Base-by-base conservation (phyloP, 768 basidiomycete genomes). In the Tephrocybe sp. region DNA sequence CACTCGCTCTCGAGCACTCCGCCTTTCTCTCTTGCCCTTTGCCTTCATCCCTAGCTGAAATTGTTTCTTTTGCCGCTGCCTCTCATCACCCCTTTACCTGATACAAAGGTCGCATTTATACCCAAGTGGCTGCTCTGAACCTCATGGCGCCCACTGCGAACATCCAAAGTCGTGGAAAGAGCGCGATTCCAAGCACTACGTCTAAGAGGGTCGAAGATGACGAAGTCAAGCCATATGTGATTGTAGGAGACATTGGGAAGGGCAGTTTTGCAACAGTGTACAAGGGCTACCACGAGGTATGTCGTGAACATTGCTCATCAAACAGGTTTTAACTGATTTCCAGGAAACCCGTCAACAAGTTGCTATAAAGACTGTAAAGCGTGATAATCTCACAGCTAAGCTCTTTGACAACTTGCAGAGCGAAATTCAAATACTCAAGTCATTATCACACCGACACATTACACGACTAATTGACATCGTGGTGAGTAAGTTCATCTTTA, bases 181-280 rank as follows among this genome's bases (percentile, higher is more conserved):
- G 45, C 41, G 46, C 49, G 3, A 48, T 25, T 21, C 22, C 38
- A 3, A 25, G 34, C 19, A 42, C 45, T 4, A 11, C 34, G 9
- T 9, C 24, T 4, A 62, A 59, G 53, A 42, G 24, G 15, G 49
- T 58, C 13, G 84, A 88, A 49, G 85, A 88, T 52, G 82, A 87
- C 52, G 86, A 91, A 56, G 74, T 82, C 38, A 78, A 72, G 57
- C 90, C 90, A 22, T 92, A 91, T 60, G 76, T 92, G 55, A 82
- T 92, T 53, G 81, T 82, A 7, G 74, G 71, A 48, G 82, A 88
- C 59, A 83, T 93, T 47, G 90, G 90, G 29, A 90, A 88, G 65
- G 95, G 95, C 15, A 93, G 89, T 65, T 98, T 98, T 67, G 95
- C 95, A 13, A 95, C 88, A 0, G 95, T 99, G 33, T 94, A 91